These are phyloP conservation scores for Plasmodium adleri DNA, from an alignment of 169 alveolate species.

Conservation along the genomic window DNA sequence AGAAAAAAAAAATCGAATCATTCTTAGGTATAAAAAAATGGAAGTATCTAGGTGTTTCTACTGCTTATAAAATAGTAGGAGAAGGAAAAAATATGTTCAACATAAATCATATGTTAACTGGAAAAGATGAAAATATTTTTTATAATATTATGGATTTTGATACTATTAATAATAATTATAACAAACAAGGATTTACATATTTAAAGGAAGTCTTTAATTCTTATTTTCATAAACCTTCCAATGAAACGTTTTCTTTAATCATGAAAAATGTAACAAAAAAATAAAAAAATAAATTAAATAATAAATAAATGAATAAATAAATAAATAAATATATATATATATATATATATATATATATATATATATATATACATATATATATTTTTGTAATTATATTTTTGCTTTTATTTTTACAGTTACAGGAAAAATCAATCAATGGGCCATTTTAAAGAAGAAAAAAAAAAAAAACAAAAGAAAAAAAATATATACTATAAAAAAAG, in stretches of 20 bases:
- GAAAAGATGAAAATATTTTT: constrained; percentile 67
- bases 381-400: neutral
- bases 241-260: constrained; percentile 32
- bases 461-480: neutral
- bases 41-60: constrained; percentile 65
- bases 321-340: neutral
- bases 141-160: constrained; percentile 74
- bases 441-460: constrained; percentile 46
- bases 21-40: constrained; percentile 68
- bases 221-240: constrained; percentile 72
- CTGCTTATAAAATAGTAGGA: constrained; percentile 75
- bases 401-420: constrained; percentile 34
- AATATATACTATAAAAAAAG: neutral
- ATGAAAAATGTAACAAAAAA: constrained; percentile 51
- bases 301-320: neutral
- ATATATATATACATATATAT: neutral
- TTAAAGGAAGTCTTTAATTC: constrained; percentile 58
- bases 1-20: constrained; percentile 63
- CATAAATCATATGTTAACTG: constrained; percentile 68
- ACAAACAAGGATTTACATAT: constrained; percentile 25
- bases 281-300: neutral
- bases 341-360: neutral
- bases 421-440: constrained; percentile 73
- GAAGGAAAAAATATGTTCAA: constrained; percentile 72
- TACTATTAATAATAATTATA: constrained; percentile 31